These are phyloP conservation scores for Daldinia sp. DNA, from an alignment of 2,329 filamentous ascomycete genomes.

Conservation along the genomic window DNA sequence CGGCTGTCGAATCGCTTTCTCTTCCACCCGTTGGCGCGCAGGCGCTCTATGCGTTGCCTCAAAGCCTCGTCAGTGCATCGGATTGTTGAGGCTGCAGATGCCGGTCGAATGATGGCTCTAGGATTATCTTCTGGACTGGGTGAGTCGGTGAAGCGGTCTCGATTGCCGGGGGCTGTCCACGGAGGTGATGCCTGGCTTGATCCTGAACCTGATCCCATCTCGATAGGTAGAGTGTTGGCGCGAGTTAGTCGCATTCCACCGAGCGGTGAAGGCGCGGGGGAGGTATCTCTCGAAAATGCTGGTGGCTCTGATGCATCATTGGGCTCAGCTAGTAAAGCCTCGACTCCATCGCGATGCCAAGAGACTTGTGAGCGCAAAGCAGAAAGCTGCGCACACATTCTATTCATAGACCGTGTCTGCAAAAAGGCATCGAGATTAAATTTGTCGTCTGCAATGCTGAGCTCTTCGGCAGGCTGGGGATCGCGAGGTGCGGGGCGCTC, in stretches of 20 bases:
- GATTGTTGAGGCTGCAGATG: slow-evolving; percentile 38
- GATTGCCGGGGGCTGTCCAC: slow-evolving; percentile 16
- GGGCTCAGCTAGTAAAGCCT: slow-evolving; percentile 54
- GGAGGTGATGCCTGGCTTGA: not conserved
- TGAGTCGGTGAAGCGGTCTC: slow-evolving; percentile 25
- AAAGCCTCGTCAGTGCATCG: slow-evolving; percentile 50
- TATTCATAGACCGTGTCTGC: slow-evolving; percentile 60
- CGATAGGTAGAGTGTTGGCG: slow-evolving; percentile 27
- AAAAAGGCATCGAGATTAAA: slow-evolving; percentile 55
- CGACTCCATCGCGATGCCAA: slow-evolving; percentile 61
- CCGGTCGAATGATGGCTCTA: slow-evolving; percentile 24
- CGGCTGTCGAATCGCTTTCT: slow-evolving; percentile 66
- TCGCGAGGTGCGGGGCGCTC: slow-evolving; percentile 12
- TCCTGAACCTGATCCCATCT: slow-evolving; percentile 5
- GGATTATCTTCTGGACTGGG: slow-evolving; percentile 19
- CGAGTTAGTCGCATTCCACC: slow-evolving; percentile 24
- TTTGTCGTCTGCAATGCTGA: slow-evolving; percentile 36
- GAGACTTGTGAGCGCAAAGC: slow-evolving; percentile 62
- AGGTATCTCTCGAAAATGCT: slow-evolving; percentile 14
- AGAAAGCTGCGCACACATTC: slow-evolving; percentile 62
- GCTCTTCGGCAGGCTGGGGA: slow-evolving; percentile 12
- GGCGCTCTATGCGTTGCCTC: slow-evolving; percentile 64
- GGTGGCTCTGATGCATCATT: slow-evolving; percentile 42
- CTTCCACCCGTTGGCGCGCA: slow-evolving; percentile 67
- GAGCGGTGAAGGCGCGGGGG: slow-evolving; percentile 21